Evolutionary conservation across 768 basidiomycete genomes (phyloP), one percentile per base, ranked within the genome.

Genomic region (Hydnum rufescens): DNA sequence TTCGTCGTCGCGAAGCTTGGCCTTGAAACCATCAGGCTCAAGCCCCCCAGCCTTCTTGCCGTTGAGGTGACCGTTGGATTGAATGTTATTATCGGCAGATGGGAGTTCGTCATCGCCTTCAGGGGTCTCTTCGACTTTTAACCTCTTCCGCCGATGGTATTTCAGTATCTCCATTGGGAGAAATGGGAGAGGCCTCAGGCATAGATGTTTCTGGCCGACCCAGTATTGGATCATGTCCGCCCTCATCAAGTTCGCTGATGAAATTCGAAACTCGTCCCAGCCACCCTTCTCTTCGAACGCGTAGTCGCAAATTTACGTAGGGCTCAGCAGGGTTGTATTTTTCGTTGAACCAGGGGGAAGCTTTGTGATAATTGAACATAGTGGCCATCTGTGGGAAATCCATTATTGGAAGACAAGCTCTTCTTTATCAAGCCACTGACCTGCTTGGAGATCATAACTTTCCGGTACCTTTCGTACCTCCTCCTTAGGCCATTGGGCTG

Each of bases 291-390:
- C 78, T 82, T 63, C 83, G 76, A 57, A 89, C 76, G 58, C 88
- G 74, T 57, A 71, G 71, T 60, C 92, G 81, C 63, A 90, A 68
- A 52, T 72, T 71, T 52, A 75, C 72, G 61, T 74, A 76, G 59
- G 86, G 81, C 50, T 75, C 70, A 39, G 77, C 66, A 53, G 82
- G 82, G 56, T 89, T 86, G 69, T 96, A 96, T 65, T 87, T 86
- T 72, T 96, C 92, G 53, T 78, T 76, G 70, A 95, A 96, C 92
- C 92, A 96, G 13, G 88, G 82, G n/a, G 86, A 87, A 62, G 82
- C 81, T 67, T 80, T 77, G 70, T 96, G 92, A 66, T 88, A 83
- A 31, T 95, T 83, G 73, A 88, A 95, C 74, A 96, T 82, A 53
- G 83, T 82, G 71, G 87, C 86, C 62, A 93, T 77, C 90, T 96